Conservation (phyloP, 78 protist species). For the Planoprotostelium fungivorum region DNA sequence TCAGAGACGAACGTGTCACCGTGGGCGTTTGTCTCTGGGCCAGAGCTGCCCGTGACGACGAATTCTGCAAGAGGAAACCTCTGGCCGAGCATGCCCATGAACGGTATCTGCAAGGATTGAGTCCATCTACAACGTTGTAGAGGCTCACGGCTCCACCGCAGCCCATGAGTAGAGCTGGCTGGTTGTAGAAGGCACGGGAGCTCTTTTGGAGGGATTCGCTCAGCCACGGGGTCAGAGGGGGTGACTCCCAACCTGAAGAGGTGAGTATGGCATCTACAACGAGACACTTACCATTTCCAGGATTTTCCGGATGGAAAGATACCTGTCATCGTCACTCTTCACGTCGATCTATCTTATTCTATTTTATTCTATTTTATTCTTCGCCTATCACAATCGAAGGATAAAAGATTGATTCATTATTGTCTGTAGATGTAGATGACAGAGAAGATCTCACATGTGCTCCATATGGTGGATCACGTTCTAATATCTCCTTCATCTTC, state of each 20-base stretch:
- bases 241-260: slow-evolving; percentile 75
- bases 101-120: slow-evolving; percentile 62
- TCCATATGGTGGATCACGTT: slow-evolving; percentile 80
- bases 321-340: too few species aligned
- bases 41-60: slow-evolving; percentile 74
- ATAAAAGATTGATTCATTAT: slow-evolving; percentile 14
- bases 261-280: neutral
- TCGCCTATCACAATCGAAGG: too few species aligned
- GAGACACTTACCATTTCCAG: neutral
- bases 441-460: slow-evolving; percentile 79
- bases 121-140: neutral
- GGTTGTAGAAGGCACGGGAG: slow-evolving; percentile 40
- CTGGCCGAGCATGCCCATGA: slow-evolving; percentile 75
- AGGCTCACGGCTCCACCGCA: slow-evolving; percentile 56
- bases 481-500: slow-evolving; percentile 40
- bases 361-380: too few species aligned
- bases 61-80: slow-evolving; percentile 80
- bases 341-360: too few species aligned
- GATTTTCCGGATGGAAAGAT: too few species aligned
- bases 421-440: too few species aligned
- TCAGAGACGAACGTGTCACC: too few species aligned
- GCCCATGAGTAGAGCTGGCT: slow-evolving; percentile 42
- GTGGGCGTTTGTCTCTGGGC: slow-evolving; percentile 58
- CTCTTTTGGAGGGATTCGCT: slow-evolving; percentile 33
- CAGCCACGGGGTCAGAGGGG: slow-evolving; percentile 45